Percentiles rank a stretch among this genome's conserved stretches.
Conservation (phyloP, 352 stramenopile species). For the Phytophthora kernoviae region DNA sequence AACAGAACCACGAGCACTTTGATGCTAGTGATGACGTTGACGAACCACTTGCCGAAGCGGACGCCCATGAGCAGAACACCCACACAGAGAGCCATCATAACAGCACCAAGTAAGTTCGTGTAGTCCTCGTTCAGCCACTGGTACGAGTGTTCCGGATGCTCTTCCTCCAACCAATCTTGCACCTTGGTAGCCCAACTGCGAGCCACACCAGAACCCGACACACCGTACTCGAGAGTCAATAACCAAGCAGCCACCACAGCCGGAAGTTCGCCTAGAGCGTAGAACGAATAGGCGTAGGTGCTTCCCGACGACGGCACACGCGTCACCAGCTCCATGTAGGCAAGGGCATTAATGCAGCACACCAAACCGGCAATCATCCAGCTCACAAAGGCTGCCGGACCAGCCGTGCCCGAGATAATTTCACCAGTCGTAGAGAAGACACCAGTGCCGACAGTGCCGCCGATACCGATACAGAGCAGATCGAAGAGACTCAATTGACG, state of each 20-base stretch:
- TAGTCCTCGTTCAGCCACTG: slow-evolving; percentile 67
- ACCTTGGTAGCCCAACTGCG: slow-evolving; percentile 93
- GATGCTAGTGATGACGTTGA: slow-evolving; percentile 86
- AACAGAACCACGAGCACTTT: slow-evolving; percentile 90
- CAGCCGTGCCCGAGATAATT: slow-evolving; percentile 80
- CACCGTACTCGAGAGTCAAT: slow-evolving; percentile 93
- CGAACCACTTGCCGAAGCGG: slow-evolving; percentile 89
- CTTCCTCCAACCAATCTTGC: slow-evolving; percentile 59
- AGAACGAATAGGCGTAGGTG: slow-evolving; percentile 94
- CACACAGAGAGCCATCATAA: slow-evolving; percentile 79
- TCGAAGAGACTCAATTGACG: slow-evolving; percentile 87
- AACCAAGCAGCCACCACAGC: slow-evolving; percentile 89
- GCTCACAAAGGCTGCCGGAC: slow-evolving; percentile 79
- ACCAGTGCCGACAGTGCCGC: slow-evolving; percentile 89
- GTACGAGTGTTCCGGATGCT: slow-evolving; percentile 45
- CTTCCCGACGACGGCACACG: slow-evolving; percentile 88
- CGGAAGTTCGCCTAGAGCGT: slow-evolving; percentile 92
- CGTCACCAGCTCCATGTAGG: slow-evolving; percentile 91
- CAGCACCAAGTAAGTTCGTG: slow-evolving; percentile 59
- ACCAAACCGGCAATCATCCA: slow-evolving; percentile 86
- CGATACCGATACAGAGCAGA: slow-evolving; percentile 91
- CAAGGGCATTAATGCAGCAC: slow-evolving; percentile 81
- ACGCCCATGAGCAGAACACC: slow-evolving; percentile 81
- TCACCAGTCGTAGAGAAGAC: slow-evolving; percentile 88
- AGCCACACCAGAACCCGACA: slow-evolving; percentile 90